Evolutionary conservation across 2,329 filamentous ascomycete genomes (phyloP), one percentile per base, ranked within the genome.

Genomic region (Penicillium aurantiogriseum): DNA sequence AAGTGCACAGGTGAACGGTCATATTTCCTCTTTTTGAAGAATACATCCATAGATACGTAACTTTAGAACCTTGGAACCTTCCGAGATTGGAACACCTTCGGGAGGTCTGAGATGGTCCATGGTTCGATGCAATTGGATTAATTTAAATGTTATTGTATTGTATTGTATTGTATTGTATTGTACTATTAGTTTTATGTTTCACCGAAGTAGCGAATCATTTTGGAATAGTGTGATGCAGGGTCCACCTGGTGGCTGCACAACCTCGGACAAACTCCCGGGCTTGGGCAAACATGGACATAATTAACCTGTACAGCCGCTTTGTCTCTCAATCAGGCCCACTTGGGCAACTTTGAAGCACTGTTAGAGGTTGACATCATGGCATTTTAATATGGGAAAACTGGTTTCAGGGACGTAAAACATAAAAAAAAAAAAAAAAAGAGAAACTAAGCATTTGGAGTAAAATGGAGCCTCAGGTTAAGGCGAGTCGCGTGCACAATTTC

Each of bases 401-500:
- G 42, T 29, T 31, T 25, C 3, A 33, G 17, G 15, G 17, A 8
- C 29, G 35, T 51, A 50, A 31, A 2, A 6, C 8, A 10, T 29
- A 25, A 13, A 31, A 21, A 50, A 31, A 2, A 6, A 8, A 10
- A 36, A 25, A 13, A 31, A 21, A 31, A 48, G 13, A 39, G 51
- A 45, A 53, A 49, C 15, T 8, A 56, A 56, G 53, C 53, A 44
- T 51, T 36, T 25, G 31, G 25, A 25, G 21, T 23, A 33, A 31
- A 11, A 29, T 15, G 46, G 38, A 42, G 53, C 52, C 44, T 42
- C 50, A 39, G 36, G 36, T 29, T 15, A 21, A 29, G 23, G 5
- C 5, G 10, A 44, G 47, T 56, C 52, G 52, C 45, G 52, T 56
- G 46, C 46, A 36, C 53, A 44, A 38, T 56, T 51, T 44, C 53